Base-by-base conservation (phyloP, 139 green algal species). In the Chlorella sp. region DNA sequence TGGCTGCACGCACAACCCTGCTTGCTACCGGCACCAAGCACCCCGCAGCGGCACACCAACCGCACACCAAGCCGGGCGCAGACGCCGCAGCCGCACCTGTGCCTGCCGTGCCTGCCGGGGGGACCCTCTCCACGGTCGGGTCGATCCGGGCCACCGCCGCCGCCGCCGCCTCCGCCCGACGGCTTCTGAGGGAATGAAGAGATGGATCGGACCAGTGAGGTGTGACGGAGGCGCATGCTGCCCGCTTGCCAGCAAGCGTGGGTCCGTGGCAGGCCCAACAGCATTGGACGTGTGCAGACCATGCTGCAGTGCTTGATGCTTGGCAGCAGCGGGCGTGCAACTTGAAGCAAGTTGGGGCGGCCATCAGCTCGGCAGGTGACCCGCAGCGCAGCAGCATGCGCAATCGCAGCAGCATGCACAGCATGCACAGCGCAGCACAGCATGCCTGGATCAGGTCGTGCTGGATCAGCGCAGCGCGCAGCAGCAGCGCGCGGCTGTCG, bases 381-480 rank as follows among this genome's bases (percentile, higher is more conserved):
- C 51, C 16, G 51, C 51, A 60, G 13, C 9, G 14, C 51, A 60
- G n/a, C 51, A 60, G 51, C 51, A n/a, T n/a, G n/a, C n/a, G n/a
- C n/a, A n/a, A n/a, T n/a, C n/a, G n/a, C n/a, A n/a, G 51, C 72
- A 78, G 30, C 26, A 56, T 17, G 43, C 4, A 32, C 41, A 56
- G 26, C 41, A n/a, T n/a, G n/a, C n/a, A 30, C 43, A 73, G 36
- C 65, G 44, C 30, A 40, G 62, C 62, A 13, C 65, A 24, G n/a
- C 76, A 3, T n/a, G 72, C 80, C 90, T 95, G 93, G 76, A 96
- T 84, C 32, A 97, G 68, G 70, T 98, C 94, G 79, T 97, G 90
- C 84, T 92, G 89, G 82, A 97, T 85, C 70, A 98, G 86, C 68
- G 83, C 94, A 30, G 93, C 92, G 16, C 96, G 85, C 77, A 98